Conservation (phyloP, 2,329 filamentous ascomycete species). For the Bipolaris sorokiniana region DNA sequence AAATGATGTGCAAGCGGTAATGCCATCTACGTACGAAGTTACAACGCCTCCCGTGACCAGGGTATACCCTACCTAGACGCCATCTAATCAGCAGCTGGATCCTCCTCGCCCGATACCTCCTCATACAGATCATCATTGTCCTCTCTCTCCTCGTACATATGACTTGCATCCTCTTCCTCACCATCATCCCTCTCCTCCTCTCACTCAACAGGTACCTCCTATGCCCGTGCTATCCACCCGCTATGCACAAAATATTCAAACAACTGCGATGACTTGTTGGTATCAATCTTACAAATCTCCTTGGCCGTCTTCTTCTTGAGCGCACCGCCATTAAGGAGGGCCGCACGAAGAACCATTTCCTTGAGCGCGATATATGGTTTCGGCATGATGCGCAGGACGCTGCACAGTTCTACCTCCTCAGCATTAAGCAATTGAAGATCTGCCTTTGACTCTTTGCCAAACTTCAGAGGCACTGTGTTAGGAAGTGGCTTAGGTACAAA, state of each 20-base stretch:
- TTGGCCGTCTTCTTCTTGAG: slow-evolving; percentile 94
- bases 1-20: slow-evolving; percentile 1
- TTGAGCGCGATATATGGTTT: slow-evolving; percentile 97
- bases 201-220: not conserved
- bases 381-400: slow-evolving; percentile 80
- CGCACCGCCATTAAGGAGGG: slow-evolving; percentile 83
- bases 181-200: not conserved
- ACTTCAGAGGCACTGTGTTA: slow-evolving; percentile 67
- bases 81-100: not conserved
- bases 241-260: slow-evolving; percentile 95
- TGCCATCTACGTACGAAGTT: slow-evolving; percentile 1
- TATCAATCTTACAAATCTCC: slow-evolving; percentile 83
- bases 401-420: slow-evolving; percentile 87
- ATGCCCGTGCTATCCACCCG: slow-evolving; percentile 90
- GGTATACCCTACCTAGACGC: slow-evolving; percentile 31
- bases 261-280: slow-evolving; percentile 81
- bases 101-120: not conserved
- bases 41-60: slow-evolving; percentile 20
- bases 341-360: slow-evolving; percentile 87
- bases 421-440: slow-evolving; percentile 85
- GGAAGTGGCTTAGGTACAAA: slow-evolving; percentile 63
- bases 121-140: too few species aligned
- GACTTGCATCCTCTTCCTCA: too few species aligned
- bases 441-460: slow-evolving; percentile 76
- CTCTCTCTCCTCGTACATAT: too few species aligned